Evolutionary conservation across 2,329 filamentous ascomycete species (phyloP), one percentile per base, ranked within the genome.

Genomic region (Fusarium keratoplasticum): DNA sequence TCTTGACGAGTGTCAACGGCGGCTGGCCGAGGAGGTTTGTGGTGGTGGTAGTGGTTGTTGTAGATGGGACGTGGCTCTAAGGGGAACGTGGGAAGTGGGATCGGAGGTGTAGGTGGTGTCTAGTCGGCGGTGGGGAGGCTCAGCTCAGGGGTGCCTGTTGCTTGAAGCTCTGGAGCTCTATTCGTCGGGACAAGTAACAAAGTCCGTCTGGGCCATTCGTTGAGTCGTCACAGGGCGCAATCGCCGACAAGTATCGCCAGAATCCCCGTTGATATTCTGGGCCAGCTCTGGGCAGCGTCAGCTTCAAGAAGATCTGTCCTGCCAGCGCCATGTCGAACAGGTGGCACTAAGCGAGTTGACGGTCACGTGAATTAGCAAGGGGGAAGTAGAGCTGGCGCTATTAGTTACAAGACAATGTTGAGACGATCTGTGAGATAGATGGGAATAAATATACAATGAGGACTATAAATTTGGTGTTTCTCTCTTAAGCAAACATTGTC

Each of bases 1-100:
- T 99, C 85, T 78, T 93, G 89, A 82, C 79, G 71, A 71, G 67
- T 52, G 64, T 73, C 59, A 70, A 67, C 75, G 71, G 67, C 66
- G 52, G 66, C 70, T 76, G 72, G 72, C 75, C 69, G 69, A 76
- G 66, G 64, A 67, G 69, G 42, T 69, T 29, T n/a, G 47, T 69
- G 57, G 64, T 70, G 35, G 62, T 73, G 70, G 44, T 70, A 64
- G 58, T 75, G 65, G 67, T 73, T 76, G 74, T 78, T 71, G 76
- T 65, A 77, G 61, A 75, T 78, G 76, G 73, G 77, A 79, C 73
- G 77, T 79, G 76, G 77, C 73, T 77, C 76, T 64, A 79, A 67
- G 72, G 73, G 72, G 71, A 69, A 73, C 63, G 71, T 70, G 64
- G 63, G 73, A 74, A 70, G 71, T 73, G 72, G 68, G 72, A 78